Base-by-base conservation (phyloP, 2,329 filamentous ascomycete species). In the Trichoderma sp. region DNA sequence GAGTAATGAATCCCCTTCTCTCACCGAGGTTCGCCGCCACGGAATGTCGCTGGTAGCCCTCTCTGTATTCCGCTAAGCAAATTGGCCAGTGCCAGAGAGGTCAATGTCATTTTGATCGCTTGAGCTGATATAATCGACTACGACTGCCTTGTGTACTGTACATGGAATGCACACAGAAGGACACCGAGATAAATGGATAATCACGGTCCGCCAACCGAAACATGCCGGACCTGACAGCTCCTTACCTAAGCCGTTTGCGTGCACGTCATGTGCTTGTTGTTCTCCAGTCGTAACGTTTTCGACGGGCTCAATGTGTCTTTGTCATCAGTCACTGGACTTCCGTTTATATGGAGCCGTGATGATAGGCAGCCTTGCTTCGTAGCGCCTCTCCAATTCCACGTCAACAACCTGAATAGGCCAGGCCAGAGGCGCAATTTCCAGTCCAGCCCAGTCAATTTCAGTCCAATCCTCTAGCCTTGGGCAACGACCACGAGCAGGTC, bases 271-370 rank as follows among this genome's bases (percentile, higher is more conserved):
- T 62, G 59, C 50, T 9, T 39, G 34, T 39, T 14, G 26, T 26
- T 17, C 26, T 43, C 30, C 39, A 21, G 9, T 54, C 44, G 1
- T 12, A n/a, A 39, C 39, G 26, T 50, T n/a, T 19, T 7, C 5
- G 21, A 10, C 17, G 7, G 19, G 34, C 19, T n/a, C 43, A 15
- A n/a, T 26, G 12, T 10, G 10, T 43, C 39, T 61, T 61, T 52
- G 58, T 61, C 58, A 51, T 21, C 59, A 15, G 48, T 62, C 59
- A 62, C 59, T 62, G 55, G 59, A 62, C 43, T 34, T 34, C 9
- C 34, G 10, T 14, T 39, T 39, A 9, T 39, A 39, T 14, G 10
- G 34, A 14, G 10, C 34, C 34, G 28, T 30, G 5, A 14, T 39
- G 14, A 10, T 7, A 34, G 30, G 30, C 30, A 34, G 30, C 30